Conservation (phyloP, 768 basidiomycete genomes). For the Neoboletus magnificus region DNA sequence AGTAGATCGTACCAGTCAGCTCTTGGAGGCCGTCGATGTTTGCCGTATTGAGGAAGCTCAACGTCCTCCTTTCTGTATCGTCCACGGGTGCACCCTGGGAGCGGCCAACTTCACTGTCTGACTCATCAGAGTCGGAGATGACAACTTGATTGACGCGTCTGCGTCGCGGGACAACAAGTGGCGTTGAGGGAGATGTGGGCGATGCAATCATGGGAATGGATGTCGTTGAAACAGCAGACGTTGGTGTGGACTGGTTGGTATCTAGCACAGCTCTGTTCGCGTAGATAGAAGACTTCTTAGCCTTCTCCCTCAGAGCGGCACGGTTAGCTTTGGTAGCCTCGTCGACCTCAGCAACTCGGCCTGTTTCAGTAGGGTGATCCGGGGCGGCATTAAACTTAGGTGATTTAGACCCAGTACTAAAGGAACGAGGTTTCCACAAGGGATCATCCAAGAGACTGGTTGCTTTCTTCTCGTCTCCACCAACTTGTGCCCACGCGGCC, state of each 20-base stretch:
- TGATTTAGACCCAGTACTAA: conserved; percentile 18
- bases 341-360: conserved; percentile 69
- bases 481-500: conserved; percentile 66
- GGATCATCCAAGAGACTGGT: conserved; percentile 56
- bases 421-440: conserved; percentile 44
- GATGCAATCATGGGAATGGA: conserved; percentile 34
- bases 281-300: conserved; percentile 81
- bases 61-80: conserved; percentile 47
- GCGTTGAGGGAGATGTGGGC: conserved; percentile 41
- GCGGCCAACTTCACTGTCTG: conserved; percentile 41
- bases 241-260: conserved; percentile 42
- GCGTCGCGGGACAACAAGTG: conserved; percentile 41
- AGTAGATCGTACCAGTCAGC: conserved; percentile 56
- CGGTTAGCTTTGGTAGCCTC: conserved; percentile 68
- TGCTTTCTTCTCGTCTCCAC: conserved; percentile 60
- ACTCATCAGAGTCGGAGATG: conserved; percentile 59
- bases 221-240: conserved; percentile 21
- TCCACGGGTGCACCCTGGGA: conserved; percentile 34
- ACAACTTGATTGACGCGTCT: conserved; percentile 58
- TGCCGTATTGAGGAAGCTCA: conserved; percentile 68
- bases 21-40: conserved; percentile 65
- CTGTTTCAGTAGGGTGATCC: conserved; percentile 37
- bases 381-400: conserved; percentile 7
- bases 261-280: conserved; percentile 59
- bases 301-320: conserved; percentile 66